Evolutionary conservation across 345 rosid species (phyloP), one percentile per base, ranked within the genome.

Genomic region (Iberis pinnata): DNA sequence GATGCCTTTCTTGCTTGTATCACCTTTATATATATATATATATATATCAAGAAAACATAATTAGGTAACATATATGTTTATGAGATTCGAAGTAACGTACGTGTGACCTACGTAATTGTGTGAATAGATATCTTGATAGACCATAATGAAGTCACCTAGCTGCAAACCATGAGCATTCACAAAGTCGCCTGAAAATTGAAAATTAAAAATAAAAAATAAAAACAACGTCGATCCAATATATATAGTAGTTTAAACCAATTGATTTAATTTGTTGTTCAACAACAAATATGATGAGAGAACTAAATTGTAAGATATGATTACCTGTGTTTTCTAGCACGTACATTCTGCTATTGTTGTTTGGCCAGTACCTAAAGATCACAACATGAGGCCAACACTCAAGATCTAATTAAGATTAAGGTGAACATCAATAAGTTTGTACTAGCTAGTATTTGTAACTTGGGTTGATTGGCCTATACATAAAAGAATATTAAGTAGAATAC

Each of bases 271-370:
- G n/a, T n/a, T 39, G n/a, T 17, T 42, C 27, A 41, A 18, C 25
- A 12, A n/a, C n/a, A 19, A 14, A 14, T 6, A 13, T 10, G 7
- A 12, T 10, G 14, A 15, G 18, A 35, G 6, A 20, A n/a, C n/a
- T n/a, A n/a, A n/a, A n/a, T n/a, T n/a, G n/a, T n/a, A n/a, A n/a
- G n/a, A n/a, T n/a, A n/a, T n/a, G n/a, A n/a, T n/a, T 52, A 93
- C 99, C 99, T 5, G 97, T 92, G 44, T 93, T 93, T 71, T 93
- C 99, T 8, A 93, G 82, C 27, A 93, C 97, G 46, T 93, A 88
- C 97, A 93, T 93, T 40, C 97, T 66, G 63, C 99, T 93, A 49
- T 81, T 93, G 84, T 93, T 93, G 53, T 88, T 88, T 14, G 99
- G 99, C 97, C 99, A 88, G 68, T 80, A 93, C 82, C 99, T 93